Evolutionary conservation across 371 early-diverging fungal genomes (phyloP), one percentile per base, ranked within the genome.

Genomic region (Capillidium heterosporum): DNA sequence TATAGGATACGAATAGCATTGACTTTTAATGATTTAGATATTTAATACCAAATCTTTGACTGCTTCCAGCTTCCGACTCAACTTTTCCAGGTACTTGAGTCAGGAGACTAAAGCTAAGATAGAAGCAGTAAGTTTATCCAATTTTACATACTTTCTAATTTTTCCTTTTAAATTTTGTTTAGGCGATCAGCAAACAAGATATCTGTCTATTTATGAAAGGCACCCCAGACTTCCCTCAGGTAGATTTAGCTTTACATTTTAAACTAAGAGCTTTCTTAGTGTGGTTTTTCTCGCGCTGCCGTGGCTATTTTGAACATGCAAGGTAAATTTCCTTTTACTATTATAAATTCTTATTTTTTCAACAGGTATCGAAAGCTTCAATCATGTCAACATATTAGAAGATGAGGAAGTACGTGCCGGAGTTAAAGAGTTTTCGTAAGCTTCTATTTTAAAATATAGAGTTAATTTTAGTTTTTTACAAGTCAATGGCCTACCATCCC

Each of bases 401-500:
- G 92, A 96, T 65, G 77, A 79, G 29, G 91, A 92, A 43, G 69
- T 96, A 56, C 78, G 97, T 63, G 70, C 75, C 32, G 91, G 93
- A 51, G 84, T 95, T 71, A 96, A 94, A 69, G 93, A 91, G 69
- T 96, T 78, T 73, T 78, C 85, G 62, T 85, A 81, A 61, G 74
- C 67, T 28, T n/a, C 13, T 2, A 43, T 42, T 32, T 15, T 26
- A 2, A 40, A 26, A 1, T 32, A 52, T 10, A 56, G 29, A 4
- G 47, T 50, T 27, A 48, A 0, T n/a, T n/a, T 11, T 32, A 29
- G 15, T 55, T 28, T 29, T 44, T 44, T 17, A 21, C n/a, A 61
- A 79, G 80, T 28, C 70, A 74, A 48, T 97, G 98, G 99, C 95
- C 95, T 10, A 99, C 98, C 17, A 90, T 95, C 69, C 99, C 99